Base-by-base conservation (phyloP, 371 early-diverging fungal species). In the Saksenaea oblongispora region DNA sequence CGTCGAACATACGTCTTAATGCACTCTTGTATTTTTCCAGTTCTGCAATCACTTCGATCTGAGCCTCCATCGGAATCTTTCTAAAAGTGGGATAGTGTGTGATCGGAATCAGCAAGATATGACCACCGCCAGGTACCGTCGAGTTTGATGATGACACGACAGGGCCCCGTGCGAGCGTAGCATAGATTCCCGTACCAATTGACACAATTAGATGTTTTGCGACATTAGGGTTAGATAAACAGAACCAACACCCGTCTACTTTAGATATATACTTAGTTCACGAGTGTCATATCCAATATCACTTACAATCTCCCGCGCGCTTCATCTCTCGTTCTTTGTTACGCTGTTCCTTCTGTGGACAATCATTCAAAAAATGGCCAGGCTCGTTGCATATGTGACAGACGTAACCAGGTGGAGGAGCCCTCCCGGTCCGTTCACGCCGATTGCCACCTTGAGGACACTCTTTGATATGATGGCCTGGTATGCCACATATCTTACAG, bases 161-260 rank as follows among this genome's bases (percentile, higher is more conserved):
- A 11, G 84, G 84, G 11, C 95, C 95, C 72, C 93, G 93, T 13
- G 94, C 89, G 41, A 90, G 66, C 11, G 93, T 84, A 54, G 87
- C 57, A 63, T 94, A 95, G n/a, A 85, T 70, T 55, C 90, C 89
- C 1, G 69, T 67, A 2, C 90, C 91, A 71, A 94, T 86, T 8
- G 88, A 83, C 5, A 89, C 84, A 63, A 95, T 87, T 61, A 95
- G 71, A 66, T 94, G 93, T 72, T 89, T 90, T 60, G 89, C 91
- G 5, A 91, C 71, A 39, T 88, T 85, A 0, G 92, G 92, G 61
- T 91, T 92, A 7, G 91, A 80, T 36, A 93, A 75, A 67, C 95
- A 95, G 75, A 95, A 95, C 95, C 95, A 95, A 70, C 95, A 95
- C 1, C 87, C 76, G 34, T 72, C 67, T 56, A 75, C 74, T 78